Evolutionary conservation across 495 filamentous ascomycete species (phyloP).

Genomic region (Neurospora pannonica): DNA sequence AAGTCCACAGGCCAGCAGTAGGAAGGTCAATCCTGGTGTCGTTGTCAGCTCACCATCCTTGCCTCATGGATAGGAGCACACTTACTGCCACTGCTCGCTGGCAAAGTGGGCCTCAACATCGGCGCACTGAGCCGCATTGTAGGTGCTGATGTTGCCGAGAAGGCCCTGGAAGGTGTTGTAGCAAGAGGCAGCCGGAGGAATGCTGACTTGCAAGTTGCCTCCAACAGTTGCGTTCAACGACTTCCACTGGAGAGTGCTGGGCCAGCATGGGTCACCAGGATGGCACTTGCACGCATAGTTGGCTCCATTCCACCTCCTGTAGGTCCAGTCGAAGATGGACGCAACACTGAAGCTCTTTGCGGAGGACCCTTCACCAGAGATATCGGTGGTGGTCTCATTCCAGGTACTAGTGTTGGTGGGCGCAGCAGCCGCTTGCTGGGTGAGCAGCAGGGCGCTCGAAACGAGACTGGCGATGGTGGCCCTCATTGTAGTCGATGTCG

Average conservation of each 20-base stretch:
- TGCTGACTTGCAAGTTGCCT: constrained; percentile 28
- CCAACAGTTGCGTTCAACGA: constrained; percentile 29
- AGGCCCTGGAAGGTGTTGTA: constrained; percentile 32
- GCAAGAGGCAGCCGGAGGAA: constrained; percentile 31
- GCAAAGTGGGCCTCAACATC: constrained; percentile 22
- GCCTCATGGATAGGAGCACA: background rate
- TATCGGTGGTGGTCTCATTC: background rate
- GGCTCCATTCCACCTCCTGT: constrained; percentile 18
- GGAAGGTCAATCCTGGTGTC: constrained; percentile 26
- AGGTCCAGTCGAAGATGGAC: constrained; percentile 11
- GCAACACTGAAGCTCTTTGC: background rate
- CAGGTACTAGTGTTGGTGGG: background rate
- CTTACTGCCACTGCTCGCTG: constrained; percentile 31
- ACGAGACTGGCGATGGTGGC: constrained; percentile 5
- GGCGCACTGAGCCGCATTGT: constrained; percentile 28
- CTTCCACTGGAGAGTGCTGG: constrained; percentile 21
- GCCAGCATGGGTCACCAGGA: constrained; percentile 34
- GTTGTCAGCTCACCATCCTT: constrained; percentile 1
- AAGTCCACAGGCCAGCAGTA: constrained; percentile 34
- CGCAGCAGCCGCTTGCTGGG: constrained; percentile 1
- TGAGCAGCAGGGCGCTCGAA: constrained; percentile 9
- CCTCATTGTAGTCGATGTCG: constrained; percentile 9
- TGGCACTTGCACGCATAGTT: constrained; percentile 37
- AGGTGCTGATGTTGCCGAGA: constrained; percentile 27
- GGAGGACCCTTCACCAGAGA: background rate